Percentiles rank a stretch among this genome's conserved stretches.
Conservation (phyloP, 371 early-diverging fungal genomes). For the Lichtheimia ramosa region DNA sequence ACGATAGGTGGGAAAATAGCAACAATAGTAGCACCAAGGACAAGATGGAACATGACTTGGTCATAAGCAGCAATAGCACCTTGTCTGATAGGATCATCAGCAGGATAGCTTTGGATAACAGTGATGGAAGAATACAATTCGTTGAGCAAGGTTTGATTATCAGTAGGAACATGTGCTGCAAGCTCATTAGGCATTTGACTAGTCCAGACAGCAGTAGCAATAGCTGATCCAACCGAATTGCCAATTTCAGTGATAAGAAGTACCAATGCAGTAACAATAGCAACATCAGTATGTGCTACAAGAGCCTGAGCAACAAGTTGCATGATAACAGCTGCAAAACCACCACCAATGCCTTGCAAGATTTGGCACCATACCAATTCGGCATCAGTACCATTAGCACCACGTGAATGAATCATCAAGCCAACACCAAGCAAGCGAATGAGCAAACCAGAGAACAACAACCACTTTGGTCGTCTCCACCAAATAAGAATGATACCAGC, state of each 20-base stretch:
- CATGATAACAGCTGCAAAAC: constrained; percentile 34
- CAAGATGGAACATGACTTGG: constrained; percentile 28
- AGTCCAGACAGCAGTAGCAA: constrained; percentile 51
- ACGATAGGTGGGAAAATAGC: constrained; percentile 20
- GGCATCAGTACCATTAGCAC: constrained; percentile 31
- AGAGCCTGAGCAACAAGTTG: constrained; percentile 21
- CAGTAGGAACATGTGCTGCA: constrained; percentile 33
- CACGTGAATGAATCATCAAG: constrained; percentile 50
- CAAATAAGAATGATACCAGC: constrained; percentile 16
- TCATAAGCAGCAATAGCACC: constrained; percentile 32
- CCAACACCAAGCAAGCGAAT: constrained; percentile 40
- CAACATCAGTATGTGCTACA: constrained; percentile 36
- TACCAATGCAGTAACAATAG: constrained; percentile 38
- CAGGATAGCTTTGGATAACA: constrained; percentile 14
- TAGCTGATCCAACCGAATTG: constrained; percentile 37
- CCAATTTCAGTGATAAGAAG: constrained; percentile 41
- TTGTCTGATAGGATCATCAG: constrained; percentile 19
- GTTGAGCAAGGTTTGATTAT: constrained; percentile 27
- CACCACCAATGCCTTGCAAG: constrained; percentile 44
- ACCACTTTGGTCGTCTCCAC: constrained; percentile 14
- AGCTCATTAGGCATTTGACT: constrained; percentile 38
- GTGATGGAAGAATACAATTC: constrained; percentile 20
- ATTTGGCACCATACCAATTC: constrained; percentile 45
- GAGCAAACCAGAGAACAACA: constrained; percentile 28
- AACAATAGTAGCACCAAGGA: constrained; percentile 20